Evolutionary conservation across 768 basidiomycete genomes (phyloP), one percentile per base, ranked within the genome.

Genomic region (Infundibulicybe gibba): DNA sequence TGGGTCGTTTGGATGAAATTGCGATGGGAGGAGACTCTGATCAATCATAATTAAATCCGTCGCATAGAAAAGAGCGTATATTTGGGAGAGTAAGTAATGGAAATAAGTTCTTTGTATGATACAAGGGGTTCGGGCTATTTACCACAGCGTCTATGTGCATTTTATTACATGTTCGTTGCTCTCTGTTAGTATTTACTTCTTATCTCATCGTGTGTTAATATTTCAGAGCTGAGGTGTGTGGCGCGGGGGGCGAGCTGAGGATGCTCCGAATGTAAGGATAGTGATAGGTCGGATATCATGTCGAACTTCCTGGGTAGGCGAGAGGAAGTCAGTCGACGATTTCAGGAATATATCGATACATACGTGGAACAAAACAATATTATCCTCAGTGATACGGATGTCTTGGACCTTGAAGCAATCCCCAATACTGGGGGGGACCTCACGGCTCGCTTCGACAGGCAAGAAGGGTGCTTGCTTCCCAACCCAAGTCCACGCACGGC

Each of bases 1-100:
- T 90, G 88, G 87, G 70, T 90, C 15, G 69, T 90, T 37, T 87
- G 84, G 80, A 75, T 87, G 30, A 60, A 70, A 49, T 55, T 85
- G 32, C 74, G 64, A 51, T 82, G 83, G 80, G 58, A 54, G 44
- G 48, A 41, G 38, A 20, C 12, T 44, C 34, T 32, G 14, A 32
- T 10, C 25, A 3, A 25, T 25, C 4, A 25, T 25, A 25, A 8
- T 25, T 8, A 25, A 16, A 20, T 43, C 13, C 42, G 25, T 10
- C 34, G 31, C 34, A 43, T 43, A 32, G 16, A 43, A 14, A 13
- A 13, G 37, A 11, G 15, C 39, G 16, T n/a, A 47, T 5, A 31
- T 30, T 3, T 3, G 10, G 17, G 14, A 33, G n/a, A 33, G 10
- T 53, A 12, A 43, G n/a, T 19, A 4, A 20, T 20, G 5, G 32